These are phyloP conservation scores for Plasmodium chabaudi DNA, from an alignment of 169 alveolate genomes.

Conservation along the genomic window DNA sequence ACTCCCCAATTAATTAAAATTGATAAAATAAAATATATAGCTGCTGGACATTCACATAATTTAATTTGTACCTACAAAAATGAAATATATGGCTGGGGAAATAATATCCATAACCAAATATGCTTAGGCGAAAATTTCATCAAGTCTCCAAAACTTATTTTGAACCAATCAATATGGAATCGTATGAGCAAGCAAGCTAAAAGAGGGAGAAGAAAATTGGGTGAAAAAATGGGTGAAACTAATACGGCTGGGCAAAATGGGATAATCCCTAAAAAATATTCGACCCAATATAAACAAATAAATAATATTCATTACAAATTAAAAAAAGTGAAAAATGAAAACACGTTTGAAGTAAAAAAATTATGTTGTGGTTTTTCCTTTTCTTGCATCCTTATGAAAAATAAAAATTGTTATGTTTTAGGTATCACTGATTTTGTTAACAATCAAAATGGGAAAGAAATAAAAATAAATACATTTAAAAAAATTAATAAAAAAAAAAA, in stretches of 20 bases:
- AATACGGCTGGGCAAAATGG: background rate
- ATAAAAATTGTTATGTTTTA: conserved; percentile 34
- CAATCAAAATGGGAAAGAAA: conserved; percentile 1
- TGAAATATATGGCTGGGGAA: conserved; percentile 71
- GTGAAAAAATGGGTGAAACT: background rate
- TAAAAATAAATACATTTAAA: background rate
- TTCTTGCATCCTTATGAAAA: conserved; percentile 40
- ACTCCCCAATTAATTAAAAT: conserved; percentile 14
- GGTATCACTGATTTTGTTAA: conserved; percentile 19
- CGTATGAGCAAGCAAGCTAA: background rate
- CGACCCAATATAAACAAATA: background rate
- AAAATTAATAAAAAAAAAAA: conserved; percentile 57
- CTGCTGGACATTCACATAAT: conserved; percentile 72
- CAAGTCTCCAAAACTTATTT: conserved; percentile 50
- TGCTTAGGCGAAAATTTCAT: background rate
- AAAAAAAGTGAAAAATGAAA: conserved; percentile 8
- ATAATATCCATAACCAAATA: conserved; percentile 40
- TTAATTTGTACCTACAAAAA: conserved; percentile 52
- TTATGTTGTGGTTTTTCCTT: conserved; percentile 72
- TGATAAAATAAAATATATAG: conserved; percentile 22
- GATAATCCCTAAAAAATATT: too few species aligned
- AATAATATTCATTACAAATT: background rate
- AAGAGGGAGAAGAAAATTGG: background rate
- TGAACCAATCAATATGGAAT: conserved; percentile 17
- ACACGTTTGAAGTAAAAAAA: conserved; percentile 23